Evolutionary conservation across 352 stramenopile genomes (phyloP).

Genomic region (Stephanocyclus meneghinianus): DNA sequence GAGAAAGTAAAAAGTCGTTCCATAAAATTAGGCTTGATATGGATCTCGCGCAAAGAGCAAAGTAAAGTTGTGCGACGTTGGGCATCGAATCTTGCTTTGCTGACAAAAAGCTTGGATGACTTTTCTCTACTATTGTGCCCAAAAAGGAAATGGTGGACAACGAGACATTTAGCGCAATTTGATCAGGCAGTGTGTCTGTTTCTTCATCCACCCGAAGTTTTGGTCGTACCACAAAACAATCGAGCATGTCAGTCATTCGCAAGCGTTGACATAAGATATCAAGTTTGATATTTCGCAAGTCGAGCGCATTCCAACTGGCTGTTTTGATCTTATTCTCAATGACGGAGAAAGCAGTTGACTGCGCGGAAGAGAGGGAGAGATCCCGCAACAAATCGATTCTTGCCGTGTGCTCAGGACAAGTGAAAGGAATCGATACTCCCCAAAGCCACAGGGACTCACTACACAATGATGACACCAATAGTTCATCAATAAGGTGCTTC

Average conservation of each 20-base stretch:
- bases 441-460: constrained; percentile 66
- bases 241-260: constrained; percentile 71
- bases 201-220: constrained; percentile 28
- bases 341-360: not conserved
- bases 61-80: constrained; percentile 52
- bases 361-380: not conserved
- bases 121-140: constrained; percentile 13
- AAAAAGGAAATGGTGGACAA: constrained; percentile 46
- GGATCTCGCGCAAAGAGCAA: constrained; percentile 40
- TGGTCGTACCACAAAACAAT: constrained; percentile 58
- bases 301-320: constrained; percentile 37
- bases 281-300: constrained; percentile 51
- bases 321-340: constrained; percentile 10
- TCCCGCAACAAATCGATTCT: constrained; percentile 56
- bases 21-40: constrained; percentile 56
- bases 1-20: constrained; percentile 51
- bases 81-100: not conserved
- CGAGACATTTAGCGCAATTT: constrained; percentile 8
- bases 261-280: constrained; percentile 75
- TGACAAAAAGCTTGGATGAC: not conserved
- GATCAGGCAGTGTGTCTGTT: not conserved
- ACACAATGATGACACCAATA: constrained; percentile 54
- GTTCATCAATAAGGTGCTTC: constrained; percentile 25
- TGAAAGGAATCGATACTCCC: constrained; percentile 65
- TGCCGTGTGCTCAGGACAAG: constrained; percentile 58